A percentile compares a stretch with the other conserved stretches of the same genome.
These are phyloP conservation scores for Lycium barbarum DNA, from an alignment of 257 asterid genomes.

Conservation along the genomic window DNA sequence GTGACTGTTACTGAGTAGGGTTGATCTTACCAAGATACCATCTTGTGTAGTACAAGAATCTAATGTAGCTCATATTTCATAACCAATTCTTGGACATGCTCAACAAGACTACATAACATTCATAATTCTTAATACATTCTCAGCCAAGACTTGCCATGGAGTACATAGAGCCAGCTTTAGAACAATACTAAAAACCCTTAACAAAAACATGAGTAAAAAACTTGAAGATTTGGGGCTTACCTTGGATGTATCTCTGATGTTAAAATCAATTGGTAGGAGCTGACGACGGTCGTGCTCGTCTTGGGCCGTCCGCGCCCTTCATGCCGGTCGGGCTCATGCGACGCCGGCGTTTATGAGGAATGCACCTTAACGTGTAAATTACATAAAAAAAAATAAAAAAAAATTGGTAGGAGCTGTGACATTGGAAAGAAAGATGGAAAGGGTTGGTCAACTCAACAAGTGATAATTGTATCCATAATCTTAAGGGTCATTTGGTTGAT, in stretches of 20 bases:
- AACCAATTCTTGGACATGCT: background rate
- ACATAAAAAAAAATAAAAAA: no score
- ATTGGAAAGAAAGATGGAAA: slow-evolving; percentile 10
- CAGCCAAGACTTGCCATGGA: background rate
- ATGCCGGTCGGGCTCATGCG: no score
- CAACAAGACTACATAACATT: background rate
- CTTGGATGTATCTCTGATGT: background rate
- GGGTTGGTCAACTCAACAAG: background rate
- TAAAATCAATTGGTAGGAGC: slow-evolving; percentile 22
- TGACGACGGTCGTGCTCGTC: no score
- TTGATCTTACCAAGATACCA: background rate
- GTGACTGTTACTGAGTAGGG: background rate
- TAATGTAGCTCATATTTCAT: background rate
- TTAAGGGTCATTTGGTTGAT: background rate
- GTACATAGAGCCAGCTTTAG: background rate
- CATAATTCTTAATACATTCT: background rate
- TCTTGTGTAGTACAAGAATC: no score
- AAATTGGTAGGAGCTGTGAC: background rate
- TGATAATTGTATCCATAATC: background rate
- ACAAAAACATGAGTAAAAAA: background rate
- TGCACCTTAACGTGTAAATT: no score
- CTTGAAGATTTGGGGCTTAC: background rate
- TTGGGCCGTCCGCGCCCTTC: no score
- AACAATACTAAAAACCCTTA: background rate
- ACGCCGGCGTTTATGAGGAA: no score